A percentile compares a stretch with the other conserved stretches of the same genome.
Conservation (phyloP, 2,329 filamentous ascomycete species). For the Botrytis tulipae region DNA sequence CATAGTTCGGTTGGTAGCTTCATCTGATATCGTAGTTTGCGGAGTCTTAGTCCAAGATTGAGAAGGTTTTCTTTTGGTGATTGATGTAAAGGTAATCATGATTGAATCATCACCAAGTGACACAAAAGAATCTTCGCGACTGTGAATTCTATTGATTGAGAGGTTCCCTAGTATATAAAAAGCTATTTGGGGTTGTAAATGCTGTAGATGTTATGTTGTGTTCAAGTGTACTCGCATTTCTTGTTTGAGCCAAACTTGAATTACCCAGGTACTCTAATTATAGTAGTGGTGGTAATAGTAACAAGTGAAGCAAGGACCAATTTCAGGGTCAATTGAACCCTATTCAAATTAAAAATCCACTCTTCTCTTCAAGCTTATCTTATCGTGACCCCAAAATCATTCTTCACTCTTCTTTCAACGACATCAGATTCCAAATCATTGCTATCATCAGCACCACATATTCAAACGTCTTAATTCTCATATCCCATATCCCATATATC, state of each 20-base stretch:
- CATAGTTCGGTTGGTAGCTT: background rate
- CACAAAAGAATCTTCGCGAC: background rate
- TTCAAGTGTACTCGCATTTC: background rate
- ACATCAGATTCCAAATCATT: background rate
- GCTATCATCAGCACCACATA: background rate
- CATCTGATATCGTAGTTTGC: background rate
- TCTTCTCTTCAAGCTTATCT: background rate
- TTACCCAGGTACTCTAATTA: background rate
- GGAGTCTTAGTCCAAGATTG: background rate
- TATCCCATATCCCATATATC: background rate
- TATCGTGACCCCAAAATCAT: background rate
- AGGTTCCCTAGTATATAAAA: background rate
- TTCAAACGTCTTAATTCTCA: too few species aligned
- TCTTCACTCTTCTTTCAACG: slow-evolving; percentile 3
- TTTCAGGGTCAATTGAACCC: background rate
- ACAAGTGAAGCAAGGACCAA: background rate
- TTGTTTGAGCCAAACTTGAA: slow-evolving; percentile 3
- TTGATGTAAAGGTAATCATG: background rate
- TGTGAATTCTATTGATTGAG: too few species aligned
- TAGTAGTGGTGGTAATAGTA: background rate
- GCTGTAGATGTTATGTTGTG: background rate
- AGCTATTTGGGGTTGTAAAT: background rate
- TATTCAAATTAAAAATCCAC: background rate
- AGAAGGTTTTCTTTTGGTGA: background rate
- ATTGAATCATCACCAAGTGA: background rate